Evolutionary conservation across 352 stramenopile genomes (phyloP), one percentile per base, ranked within the genome.

Genomic region (Pythium coloratum): DNA sequence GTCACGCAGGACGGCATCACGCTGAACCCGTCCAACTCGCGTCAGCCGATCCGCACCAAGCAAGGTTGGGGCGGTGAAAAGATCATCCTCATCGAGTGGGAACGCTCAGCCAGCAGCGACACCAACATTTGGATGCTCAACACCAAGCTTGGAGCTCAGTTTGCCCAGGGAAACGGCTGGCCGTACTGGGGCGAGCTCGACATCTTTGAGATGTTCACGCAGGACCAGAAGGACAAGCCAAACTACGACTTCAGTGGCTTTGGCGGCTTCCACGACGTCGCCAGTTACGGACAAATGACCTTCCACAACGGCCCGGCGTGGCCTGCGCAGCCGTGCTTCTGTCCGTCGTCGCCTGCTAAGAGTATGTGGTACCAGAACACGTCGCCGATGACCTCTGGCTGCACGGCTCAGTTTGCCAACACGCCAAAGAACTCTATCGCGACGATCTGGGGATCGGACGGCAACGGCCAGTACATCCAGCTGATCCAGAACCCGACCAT

Each of bases 111-210:
- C 42, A 70, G 77, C 55, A 90, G 77, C 26, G 82, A 93, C 68
- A 91, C 82, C 46, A 93, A 93, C 80, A 91, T 93, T 64, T 93
- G 84, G 84, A 87, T 93, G 79, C 78, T 93, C 38, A 90, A 90
- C 71, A 93, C 80, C 6, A 87, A 87, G 69, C 60, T 93, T 16
- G 10, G 77, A 59, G 65, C 69, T 49, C 84, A 93, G 67, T 93
- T 93, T 50, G 76, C 34, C 26, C 68, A 59, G 16, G 70, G 60
- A 55, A 86, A 88, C 44, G 80, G 80, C 60, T 93, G 82, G 84
- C 82, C 84, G 9, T 86, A 90, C 71, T 91, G 76, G 72, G 84
- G 84, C 28, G 84, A 92, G 65, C 69, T 91, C 46, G 84, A 92
- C 55, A 82, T 92, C 32, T 92, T 92, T 55, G 84, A 92, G 70